Evolutionary conservation across 768 basidiomycete genomes (phyloP).

Genomic region (Tephrocybe sp.): DNA sequence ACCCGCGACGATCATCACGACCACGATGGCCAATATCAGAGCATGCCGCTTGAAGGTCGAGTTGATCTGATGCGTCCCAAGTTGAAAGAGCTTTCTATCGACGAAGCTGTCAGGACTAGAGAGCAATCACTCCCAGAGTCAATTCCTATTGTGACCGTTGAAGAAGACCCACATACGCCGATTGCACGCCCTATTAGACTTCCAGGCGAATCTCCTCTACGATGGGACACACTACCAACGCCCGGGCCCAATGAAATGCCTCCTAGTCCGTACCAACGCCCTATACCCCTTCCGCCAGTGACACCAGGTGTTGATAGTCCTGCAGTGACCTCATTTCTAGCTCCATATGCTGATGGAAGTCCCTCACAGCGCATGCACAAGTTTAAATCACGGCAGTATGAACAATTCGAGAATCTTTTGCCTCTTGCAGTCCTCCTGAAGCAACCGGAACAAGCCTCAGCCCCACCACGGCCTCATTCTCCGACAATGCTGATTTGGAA

Average conservation of each 20-base stretch:
- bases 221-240: conserved; percentile 56
- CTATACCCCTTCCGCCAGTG: conserved; percentile 45
- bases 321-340: conserved; percentile 13
- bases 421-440: conserved; percentile 18
- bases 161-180: conserved; percentile 37
- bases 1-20: conserved; percentile 11
- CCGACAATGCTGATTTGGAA: conserved; percentile 78
- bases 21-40: conserved; percentile 72
- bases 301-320: conserved; percentile 32
- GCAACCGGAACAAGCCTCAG: conserved; percentile 16
- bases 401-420: conserved; percentile 17
- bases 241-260: conserved; percentile 63
- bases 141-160: conserved; percentile 14
- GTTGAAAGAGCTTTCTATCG: conserved; percentile 6
- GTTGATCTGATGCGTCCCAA: conserved; percentile 79
- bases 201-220: conserved; percentile 28
- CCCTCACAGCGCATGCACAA: conserved; percentile 9
- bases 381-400: conserved; percentile 14
- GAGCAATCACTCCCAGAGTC: conserved; percentile 7
- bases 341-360: conserved; percentile 10
- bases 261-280: conserved; percentile 51
- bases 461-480: conserved; percentile 46
- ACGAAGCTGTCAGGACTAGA: conserved; percentile 9
- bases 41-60: conserved; percentile 84
- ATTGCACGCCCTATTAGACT: conserved; percentile 26